Conservation (phyloP, 2,329 filamentous ascomycete genomes). For the Lachnellula occidentalis region DNA sequence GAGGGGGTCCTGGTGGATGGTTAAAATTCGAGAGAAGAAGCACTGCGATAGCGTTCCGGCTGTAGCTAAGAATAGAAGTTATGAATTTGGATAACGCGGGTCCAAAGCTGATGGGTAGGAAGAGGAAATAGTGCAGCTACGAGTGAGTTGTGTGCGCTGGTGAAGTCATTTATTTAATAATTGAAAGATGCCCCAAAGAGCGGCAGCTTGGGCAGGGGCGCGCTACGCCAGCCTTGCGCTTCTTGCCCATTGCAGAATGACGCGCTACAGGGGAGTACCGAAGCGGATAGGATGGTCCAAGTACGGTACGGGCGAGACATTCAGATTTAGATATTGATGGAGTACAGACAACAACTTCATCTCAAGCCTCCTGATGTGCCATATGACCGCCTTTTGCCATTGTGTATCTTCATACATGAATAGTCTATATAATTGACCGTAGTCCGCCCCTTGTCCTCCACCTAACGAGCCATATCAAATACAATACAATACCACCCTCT, state of each 20-base stretch:
- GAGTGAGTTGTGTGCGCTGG: background rate
- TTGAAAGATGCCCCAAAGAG: background rate
- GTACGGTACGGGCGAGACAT: background rate
- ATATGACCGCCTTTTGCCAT: background rate
- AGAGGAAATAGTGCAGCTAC: background rate
- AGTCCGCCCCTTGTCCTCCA: background rate
- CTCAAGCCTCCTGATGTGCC: background rate
- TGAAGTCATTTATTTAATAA: background rate
- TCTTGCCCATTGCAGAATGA: background rate
- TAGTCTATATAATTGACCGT: background rate
- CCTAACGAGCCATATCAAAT: background rate
- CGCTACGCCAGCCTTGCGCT: background rate
- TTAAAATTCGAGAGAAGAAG: background rate
- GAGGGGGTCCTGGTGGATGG: background rate
- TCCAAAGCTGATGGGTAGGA: background rate
- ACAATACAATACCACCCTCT: background rate
- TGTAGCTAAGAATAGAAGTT: too few relatives aligned
- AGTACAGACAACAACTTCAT: background rate
- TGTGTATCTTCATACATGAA: background rate
- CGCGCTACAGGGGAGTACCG: background rate
- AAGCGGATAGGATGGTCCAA: background rate
- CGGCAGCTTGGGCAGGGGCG: background rate
- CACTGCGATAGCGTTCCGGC: background rate
- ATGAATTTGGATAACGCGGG: too few relatives aligned
- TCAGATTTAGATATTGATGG: background rate